phyloP scores from a whole-genome alignment of 1,284 basidiomycete genomes.

The Austroboletus niveus region DNA sequence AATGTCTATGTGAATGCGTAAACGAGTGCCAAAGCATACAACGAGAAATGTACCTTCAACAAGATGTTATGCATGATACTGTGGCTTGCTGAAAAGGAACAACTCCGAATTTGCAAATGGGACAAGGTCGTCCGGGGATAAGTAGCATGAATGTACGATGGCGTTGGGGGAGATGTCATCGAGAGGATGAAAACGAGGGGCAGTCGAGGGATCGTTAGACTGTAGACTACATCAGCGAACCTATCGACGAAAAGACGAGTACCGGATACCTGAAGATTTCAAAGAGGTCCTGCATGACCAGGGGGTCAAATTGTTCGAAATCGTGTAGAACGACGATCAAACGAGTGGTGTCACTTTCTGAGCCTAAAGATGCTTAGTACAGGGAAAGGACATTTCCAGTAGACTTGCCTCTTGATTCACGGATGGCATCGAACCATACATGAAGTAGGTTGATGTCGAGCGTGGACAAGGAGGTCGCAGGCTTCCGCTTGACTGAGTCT shows the following conservation, averaged over 20 bases:
- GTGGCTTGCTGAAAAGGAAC: slow-evolving; percentile 47
- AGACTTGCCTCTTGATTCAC: slow-evolving; percentile 35
- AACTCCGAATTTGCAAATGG: slow-evolving; percentile 51
- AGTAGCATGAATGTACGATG: slow-evolving; percentile 55
- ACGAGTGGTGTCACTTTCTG: slow-evolving; percentile 19
- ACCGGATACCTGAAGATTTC: slow-evolving; percentile 60
- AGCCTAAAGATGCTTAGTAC: slow-evolving; percentile 16
- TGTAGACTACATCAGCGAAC: slow-evolving; percentile 17
- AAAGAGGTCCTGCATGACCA: slow-evolving; percentile 62
- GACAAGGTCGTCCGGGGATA: slow-evolving; percentile 59
- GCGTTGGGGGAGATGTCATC: slow-evolving; percentile 51
- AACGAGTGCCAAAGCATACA: background rate
- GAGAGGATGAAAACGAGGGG: slow-evolving; percentile 62
- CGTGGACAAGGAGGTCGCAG: slow-evolving; percentile 49
- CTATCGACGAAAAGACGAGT: background rate
- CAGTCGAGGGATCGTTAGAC: slow-evolving; percentile 45
- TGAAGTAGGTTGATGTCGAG: slow-evolving; percentile 59
- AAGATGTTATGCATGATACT: slow-evolving; percentile 51
- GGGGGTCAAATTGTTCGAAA: slow-evolving; percentile 65
- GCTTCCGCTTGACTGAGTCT: slow-evolving; percentile 40
- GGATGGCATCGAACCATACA: slow-evolving; percentile 53
- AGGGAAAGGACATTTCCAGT: background rate
- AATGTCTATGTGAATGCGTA: slow-evolving; percentile 49
- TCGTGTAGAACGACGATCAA: slow-evolving; percentile 63
- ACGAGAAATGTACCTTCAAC: slow-evolving; percentile 38